These are phyloP conservation scores for Voacanga thouarsii DNA, from an alignment of 257 asterid genomes.

Conservation along the genomic window DNA sequence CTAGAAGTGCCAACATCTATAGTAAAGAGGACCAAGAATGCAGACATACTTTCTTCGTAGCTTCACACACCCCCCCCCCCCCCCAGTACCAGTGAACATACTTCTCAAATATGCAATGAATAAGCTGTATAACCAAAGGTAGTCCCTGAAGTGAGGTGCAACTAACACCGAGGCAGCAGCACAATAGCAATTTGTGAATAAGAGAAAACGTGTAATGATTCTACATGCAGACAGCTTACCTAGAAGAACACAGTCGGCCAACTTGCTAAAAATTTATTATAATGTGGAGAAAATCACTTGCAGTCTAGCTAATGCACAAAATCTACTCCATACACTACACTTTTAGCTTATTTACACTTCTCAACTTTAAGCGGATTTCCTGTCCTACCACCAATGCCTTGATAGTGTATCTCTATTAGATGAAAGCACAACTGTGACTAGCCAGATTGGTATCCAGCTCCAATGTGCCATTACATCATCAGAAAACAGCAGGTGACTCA, in stretches of 20 bases:
- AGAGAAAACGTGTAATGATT: not conserved
- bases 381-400: not conserved
- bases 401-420: not conserved
- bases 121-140: not conserved
- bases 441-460: not conserved
- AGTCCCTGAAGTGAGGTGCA: not conserved
- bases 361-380: not conserved
- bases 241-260: not conserved
- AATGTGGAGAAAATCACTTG: not conserved
- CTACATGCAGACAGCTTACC: not conserved
- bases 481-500: not conserved
- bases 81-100: no score
- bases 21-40: not conserved
- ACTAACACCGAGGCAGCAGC: no score
- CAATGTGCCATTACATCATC: not conserved
- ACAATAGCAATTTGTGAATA: not conserved
- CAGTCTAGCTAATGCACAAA: not conserved
- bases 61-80: no score
- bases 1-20: not conserved
- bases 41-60: not conserved
- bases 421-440: not conserved
- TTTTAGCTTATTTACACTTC: not conserved
- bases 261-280: not conserved
- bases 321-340: not conserved
- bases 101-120: not conserved